A percentile compares a stretch with the other conserved stretches of the same genome.
phyloP scores from a whole-genome alignment of 495 filamentous ascomycete genomes.

The Cenococcum geophilum region DNA sequence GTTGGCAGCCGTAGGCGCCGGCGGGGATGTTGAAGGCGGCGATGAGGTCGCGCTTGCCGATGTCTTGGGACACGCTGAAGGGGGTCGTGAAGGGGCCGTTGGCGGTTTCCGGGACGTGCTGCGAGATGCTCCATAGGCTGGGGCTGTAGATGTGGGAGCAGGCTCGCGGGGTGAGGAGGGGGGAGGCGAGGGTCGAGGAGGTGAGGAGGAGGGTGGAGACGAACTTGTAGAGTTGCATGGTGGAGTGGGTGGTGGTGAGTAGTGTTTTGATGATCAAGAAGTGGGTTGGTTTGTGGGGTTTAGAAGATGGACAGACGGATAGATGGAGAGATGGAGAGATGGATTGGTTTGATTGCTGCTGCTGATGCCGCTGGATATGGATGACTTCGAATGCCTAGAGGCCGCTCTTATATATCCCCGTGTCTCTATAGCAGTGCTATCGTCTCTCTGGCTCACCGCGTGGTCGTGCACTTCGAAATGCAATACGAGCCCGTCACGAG shows the following conservation, averaged over 20 bases:
- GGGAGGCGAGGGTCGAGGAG: background rate
- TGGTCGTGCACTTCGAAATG: background rate
- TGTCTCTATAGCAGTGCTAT: background rate
- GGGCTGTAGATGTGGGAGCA: background rate
- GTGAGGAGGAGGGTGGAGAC: background rate
- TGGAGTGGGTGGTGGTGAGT: background rate
- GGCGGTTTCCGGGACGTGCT: background rate
- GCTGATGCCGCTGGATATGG: background rate
- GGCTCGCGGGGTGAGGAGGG: background rate
- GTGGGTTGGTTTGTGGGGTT: no score
- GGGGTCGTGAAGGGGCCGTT: constrained; percentile 17
- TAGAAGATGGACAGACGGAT: no score
- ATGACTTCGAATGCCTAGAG: background rate
- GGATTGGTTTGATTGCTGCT: no score
- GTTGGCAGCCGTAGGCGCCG: constrained; percentile 27
- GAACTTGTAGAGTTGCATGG: background rate
- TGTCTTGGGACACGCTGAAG: constrained; percentile 23
- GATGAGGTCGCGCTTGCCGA: constrained; percentile 3
- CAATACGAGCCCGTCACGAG: background rate
- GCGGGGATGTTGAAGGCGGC: constrained; percentile 22
- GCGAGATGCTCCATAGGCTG: background rate
- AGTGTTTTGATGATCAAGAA: background rate
- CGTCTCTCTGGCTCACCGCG: background rate
- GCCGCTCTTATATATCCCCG: background rate
- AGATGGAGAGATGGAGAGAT: no score